A percentile compares a stretch with the other conserved stretches of the same genome.
These are phyloP conservation scores for Malus hybrid DNA, from an alignment of 331 rosid genomes.

Conservation along the genomic window DNA sequence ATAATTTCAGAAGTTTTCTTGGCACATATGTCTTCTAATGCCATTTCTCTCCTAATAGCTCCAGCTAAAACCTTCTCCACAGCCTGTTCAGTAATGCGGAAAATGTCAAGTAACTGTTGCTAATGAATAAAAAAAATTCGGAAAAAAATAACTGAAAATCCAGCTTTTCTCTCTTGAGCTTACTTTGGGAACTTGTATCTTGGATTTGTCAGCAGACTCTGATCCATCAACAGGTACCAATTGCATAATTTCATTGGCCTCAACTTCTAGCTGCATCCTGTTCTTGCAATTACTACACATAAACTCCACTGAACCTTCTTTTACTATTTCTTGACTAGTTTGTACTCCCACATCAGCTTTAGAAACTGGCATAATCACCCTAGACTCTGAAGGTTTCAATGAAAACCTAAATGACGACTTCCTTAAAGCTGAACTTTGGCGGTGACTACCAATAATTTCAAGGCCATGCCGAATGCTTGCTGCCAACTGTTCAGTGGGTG, in stretches of 20 bases:
- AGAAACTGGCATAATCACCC: conserved; percentile 32
- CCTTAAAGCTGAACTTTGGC: conserved; percentile 60
- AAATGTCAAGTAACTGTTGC: background rate
- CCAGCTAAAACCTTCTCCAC: conserved; percentile 93
- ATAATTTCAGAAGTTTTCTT: conserved; percentile 67
- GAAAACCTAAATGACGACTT: conserved; percentile 71
- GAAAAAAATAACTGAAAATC: conserved; percentile 14
- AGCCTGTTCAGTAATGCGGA: conserved; percentile 35
- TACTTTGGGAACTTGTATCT: conserved; percentile 77
- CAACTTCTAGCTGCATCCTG: conserved; percentile 46
- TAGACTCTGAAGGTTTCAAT: conserved; percentile 57
- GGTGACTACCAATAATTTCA: conserved; percentile 59
- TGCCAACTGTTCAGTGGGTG: conserved; percentile 67
- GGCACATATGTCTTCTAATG: conserved; percentile 81
- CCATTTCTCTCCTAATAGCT: conserved; percentile 97
- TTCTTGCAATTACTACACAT: conserved; percentile 63
- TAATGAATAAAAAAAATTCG: background rate
- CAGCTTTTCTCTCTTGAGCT: conserved; percentile 19
- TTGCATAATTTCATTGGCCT: conserved; percentile 47
- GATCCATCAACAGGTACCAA: conserved; percentile 58
- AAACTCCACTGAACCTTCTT: conserved; percentile 40
- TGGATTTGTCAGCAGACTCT: conserved; percentile 59
- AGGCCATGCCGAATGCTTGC: conserved; percentile 95
- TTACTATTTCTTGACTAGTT: conserved; percentile 35
- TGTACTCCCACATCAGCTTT: conserved; percentile 80